phyloP scores from a whole-genome alignment of 495 filamentous ascomycete genomes.

The Penicillium flavigenum region DNA sequence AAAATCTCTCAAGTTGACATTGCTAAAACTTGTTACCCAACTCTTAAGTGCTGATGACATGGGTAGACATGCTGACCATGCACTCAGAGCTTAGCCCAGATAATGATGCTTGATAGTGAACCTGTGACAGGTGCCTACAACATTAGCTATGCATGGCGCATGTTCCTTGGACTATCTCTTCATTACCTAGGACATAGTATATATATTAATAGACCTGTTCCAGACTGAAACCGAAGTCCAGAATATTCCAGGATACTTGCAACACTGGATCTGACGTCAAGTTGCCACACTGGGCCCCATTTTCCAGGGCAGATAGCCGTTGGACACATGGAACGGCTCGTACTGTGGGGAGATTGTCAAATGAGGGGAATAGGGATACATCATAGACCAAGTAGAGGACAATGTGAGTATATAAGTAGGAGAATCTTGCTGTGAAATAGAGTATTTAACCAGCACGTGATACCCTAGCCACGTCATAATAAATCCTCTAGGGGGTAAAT shows the following conservation, averaged over 20 bases:
- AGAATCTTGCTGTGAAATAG: neutral
- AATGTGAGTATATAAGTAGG: neutral
- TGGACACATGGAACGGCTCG: constrained; percentile 9
- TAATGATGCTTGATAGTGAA: neutral
- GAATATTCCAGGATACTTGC: neutral
- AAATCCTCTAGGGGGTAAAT: constrained; percentile 7
- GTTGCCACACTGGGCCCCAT: constrained; percentile 23
- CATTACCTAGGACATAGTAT: neutral
- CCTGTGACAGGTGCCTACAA: neutral
- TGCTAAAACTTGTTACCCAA: neutral
- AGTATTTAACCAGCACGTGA: constrained; percentile 6
- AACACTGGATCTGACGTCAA: constrained; percentile 27
- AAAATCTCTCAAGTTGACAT: neutral
- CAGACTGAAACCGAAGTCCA: neutral
- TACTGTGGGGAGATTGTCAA: constrained; percentile 6
- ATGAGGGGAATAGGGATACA: constrained; percentile 8
- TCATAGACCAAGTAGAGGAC: neutral
- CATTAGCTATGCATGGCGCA: neutral
- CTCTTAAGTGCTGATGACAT: neutral
- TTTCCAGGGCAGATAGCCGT: neutral
- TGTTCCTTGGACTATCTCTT: neutral
- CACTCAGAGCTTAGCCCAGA: neutral
- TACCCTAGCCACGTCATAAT: constrained; percentile 17
- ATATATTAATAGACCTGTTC: neutral
- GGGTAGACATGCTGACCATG: neutral